Base-by-base conservation (phyloP, 805 yeast species). In the Spathaspora boniae region DNA sequence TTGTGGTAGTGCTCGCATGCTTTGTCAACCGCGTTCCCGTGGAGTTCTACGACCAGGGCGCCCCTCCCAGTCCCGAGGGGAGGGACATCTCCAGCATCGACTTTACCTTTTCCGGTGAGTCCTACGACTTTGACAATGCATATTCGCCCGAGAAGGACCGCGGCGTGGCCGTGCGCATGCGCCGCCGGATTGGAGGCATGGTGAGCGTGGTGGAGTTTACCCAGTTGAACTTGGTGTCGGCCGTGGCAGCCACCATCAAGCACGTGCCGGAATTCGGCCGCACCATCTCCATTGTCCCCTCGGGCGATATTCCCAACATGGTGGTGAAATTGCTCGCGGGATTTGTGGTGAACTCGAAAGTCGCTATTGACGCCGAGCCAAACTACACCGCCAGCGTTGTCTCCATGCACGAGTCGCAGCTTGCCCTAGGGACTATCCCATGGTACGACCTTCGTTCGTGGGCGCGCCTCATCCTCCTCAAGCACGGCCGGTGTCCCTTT, bases 211-310 rank as follows among this genome's bases (percentile, higher is more conserved):
- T 44, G 17, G 52, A 47, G 9, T 77, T 70, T 46, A 68, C 76
- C 4, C 81, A 77, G 37, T 59, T 70, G 38, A 74, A 75, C 42
- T 51, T 78, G 26, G 71, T 76, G 4, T 70, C 80, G 42, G 65
- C 78, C 5, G 56, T 72, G 22, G 76, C 84, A 2, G 65, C 82
- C 1, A 60, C 72, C 16, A 43, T 74, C 29, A 76, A 71, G 45
- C 70, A 67, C 26, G 57, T 75, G 52, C 68, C 78, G 1, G 70
- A 17, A 44, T 60, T 38, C 40, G 54, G 7, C 29, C 54, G 19
- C 12, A 56, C 20, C 5, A 47, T 46, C 12, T 48, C 52, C 15
- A 48, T 57, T 7, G 54, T 51, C 8, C 35, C 37, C 29, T 23
- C 40, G 3, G 65, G 60, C 33, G 45, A 46, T 15, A 36, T 61